Percentiles rank a stretch among this genome's conserved stretches.
Evolutionary conservation across 208 protist species (phyloP).

Genomic region (Zelonia costaricensis): DNA sequence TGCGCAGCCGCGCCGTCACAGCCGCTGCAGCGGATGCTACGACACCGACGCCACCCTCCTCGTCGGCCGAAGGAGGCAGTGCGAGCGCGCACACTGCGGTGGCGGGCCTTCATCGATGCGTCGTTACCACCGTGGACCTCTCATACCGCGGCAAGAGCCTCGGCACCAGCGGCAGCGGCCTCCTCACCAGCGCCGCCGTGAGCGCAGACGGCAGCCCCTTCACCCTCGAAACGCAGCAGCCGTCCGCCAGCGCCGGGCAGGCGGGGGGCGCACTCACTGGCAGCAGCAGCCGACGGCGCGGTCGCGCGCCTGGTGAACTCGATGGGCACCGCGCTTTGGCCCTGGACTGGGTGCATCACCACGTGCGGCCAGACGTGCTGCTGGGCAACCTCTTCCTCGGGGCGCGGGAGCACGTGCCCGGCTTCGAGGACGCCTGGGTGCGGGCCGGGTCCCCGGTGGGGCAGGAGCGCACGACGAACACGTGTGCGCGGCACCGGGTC

Average conservation of each 20-base stretch:
- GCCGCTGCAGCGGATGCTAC: background rate
- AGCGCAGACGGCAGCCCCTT: constrained; percentile 75
- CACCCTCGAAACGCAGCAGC: constrained; percentile 30
- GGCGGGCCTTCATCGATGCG: constrained; percentile 26
- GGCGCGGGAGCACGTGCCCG: constrained; percentile 38
- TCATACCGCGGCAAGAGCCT: constrained; percentile 84
- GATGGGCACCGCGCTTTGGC: constrained; percentile 64
- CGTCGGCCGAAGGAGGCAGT: background rate
- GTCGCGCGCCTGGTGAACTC: constrained; percentile 22
- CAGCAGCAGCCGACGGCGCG: constrained; percentile 2
- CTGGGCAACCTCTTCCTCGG: constrained; percentile 70
- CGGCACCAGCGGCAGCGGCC: constrained; percentile 26
- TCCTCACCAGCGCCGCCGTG: constrained; percentile 44
- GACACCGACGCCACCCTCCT: background rate
- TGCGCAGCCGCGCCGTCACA: constrained; percentile 8
- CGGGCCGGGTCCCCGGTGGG: constrained; percentile 56
- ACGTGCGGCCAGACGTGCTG: constrained; percentile 59
- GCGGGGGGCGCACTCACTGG: too few species aligned
- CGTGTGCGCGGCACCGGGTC: constrained; percentile 42
- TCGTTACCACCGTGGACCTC: constrained; percentile 70
- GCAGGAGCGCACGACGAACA: constrained; percentile 80
- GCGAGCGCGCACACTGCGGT: background rate
- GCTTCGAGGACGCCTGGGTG: constrained; percentile 72
- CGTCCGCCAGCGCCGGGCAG: constrained; percentile 6
- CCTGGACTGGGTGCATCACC: constrained; percentile 56